Percentiles rank a stretch among this genome's conserved stretches.
Conservation (phyloP, 2,329 filamentous ascomycete genomes). For the Calonectria pseudoreteaudii region DNA sequence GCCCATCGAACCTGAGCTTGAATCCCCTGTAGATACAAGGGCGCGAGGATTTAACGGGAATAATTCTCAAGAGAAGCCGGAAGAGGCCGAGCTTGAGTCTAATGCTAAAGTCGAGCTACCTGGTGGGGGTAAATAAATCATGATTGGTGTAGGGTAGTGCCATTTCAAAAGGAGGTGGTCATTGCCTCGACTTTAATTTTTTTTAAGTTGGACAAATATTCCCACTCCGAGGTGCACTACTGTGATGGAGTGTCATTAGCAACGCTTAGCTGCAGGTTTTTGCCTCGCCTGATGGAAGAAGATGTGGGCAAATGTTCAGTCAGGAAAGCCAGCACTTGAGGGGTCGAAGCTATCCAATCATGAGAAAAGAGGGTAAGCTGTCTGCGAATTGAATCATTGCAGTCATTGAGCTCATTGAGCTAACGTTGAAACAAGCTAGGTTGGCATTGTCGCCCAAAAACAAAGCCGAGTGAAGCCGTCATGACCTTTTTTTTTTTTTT, state of each 20-base stretch:
- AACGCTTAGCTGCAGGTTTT: not conserved
- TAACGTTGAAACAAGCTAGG: not conserved
- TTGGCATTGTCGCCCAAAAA: not conserved
- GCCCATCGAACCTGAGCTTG: not conserved
- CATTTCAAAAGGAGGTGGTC: not conserved
- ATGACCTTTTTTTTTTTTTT: not conserved
- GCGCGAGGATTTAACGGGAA: not conserved
- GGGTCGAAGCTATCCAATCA: not conserved
- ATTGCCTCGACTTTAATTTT: not conserved
- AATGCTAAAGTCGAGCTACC: not conserved
- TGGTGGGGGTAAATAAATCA: not conserved
- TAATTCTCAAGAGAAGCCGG: not conserved
- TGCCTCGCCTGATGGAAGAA: not conserved
- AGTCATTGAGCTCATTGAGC: not conserved
- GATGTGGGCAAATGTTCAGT: too few species aligned
- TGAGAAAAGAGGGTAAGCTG: not conserved
- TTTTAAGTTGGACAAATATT: not conserved
- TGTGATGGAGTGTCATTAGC: too few species aligned
- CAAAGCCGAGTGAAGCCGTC: conserved; percentile 11
- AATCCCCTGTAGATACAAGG: not conserved
- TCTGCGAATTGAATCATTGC: not conserved
- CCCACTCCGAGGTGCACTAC: not conserved
- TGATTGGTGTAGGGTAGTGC: not conserved
- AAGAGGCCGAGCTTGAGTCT: not conserved
- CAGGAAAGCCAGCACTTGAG: not conserved